Percentiles rank a stretch among this genome's conserved stretches.
Conservation (phyloP, 2,329 filamentous ascomycete genomes). For the Aureobasidium sp. region DNA sequence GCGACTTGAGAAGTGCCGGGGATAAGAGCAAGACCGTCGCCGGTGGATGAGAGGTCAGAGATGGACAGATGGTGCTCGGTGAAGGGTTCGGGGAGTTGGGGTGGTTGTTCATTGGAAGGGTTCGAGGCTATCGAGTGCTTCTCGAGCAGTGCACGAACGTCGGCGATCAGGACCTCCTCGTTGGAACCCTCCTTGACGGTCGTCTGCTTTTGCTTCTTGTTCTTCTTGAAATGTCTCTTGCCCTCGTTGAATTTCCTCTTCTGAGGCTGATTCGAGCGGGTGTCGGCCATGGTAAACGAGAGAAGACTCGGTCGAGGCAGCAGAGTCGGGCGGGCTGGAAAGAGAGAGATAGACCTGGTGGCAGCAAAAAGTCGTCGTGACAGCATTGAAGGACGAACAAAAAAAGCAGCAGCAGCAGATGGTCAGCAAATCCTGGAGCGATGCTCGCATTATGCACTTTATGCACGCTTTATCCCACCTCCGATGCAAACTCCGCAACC, state of each 20-base stretch:
- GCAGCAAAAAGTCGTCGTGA: slow-evolving; percentile 6
- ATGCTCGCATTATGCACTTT: neutral
- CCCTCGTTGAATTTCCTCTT: slow-evolving; percentile 34
- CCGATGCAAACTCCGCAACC: slow-evolving; percentile 6
- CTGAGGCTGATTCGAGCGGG: slow-evolving; percentile 17
- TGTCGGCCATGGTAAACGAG: slow-evolving; percentile 15
- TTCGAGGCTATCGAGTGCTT: slow-evolving; percentile 24
- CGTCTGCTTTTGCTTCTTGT: slow-evolving; percentile 41
- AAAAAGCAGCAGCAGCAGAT: neutral
- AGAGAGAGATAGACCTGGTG: neutral
- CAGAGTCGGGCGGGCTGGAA: neutral
- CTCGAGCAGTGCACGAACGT: slow-evolving; percentile 39
- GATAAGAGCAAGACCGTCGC: slow-evolving; percentile 78
- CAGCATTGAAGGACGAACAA: slow-evolving; percentile 8
- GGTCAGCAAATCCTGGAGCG: slow-evolving; percentile 14
- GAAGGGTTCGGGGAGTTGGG: slow-evolving; percentile 55
- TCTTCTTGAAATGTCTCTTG: slow-evolving; percentile 36
- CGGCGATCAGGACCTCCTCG: slow-evolving; percentile 43
- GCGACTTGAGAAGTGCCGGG: slow-evolving; percentile 64
- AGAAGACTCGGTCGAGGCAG: neutral
- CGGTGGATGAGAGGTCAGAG: slow-evolving; percentile 76
- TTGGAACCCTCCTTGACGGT: slow-evolving; percentile 39
- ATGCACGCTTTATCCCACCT: neutral
- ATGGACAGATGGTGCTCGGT: slow-evolving; percentile 79
- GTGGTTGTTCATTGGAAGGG: slow-evolving; percentile 17